Evolutionary conservation across 2,329 filamentous ascomycete genomes (phyloP), one percentile per base, ranked within the genome.

Genomic region (Fusarium globosum): DNA sequence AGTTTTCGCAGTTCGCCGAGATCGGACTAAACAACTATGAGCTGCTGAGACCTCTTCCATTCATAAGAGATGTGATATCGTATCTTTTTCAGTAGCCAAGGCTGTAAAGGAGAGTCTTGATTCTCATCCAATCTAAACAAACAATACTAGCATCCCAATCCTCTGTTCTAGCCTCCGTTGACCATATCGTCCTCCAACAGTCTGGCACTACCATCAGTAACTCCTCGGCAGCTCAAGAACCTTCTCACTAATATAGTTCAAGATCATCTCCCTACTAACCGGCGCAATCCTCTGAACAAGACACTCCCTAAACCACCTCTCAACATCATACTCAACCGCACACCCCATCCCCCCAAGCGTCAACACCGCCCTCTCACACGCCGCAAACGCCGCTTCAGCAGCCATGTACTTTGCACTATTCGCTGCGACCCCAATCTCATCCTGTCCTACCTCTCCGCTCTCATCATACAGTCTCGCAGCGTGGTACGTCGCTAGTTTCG

Each of bases 321-420:
- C 90, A 16, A 92, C 90, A 78, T 92, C 88, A 77, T 91, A 92
- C 77, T 91, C 89, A 43, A 85, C 83, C 2, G 90, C 89, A 76
- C 92, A 92, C 2, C 90, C 90, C 88, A 92, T 92, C 0, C 90
- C 90, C 1, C 90, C 90, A 57, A 89, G 86, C 15, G 86, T 86
- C 75, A 92, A 77, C 2, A 91, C 86, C 0, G 88, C 89, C 51
- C 88, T 83, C 81, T 92, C 90, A 73, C 89, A 91, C 5, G 90
- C 89, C 43, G 83, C 85, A 69, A 90, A 92, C 0, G 90, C 89
- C 7, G 89, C 89, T 78, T 92, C 90, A 0, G 89, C 90, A 5
- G 90, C 91, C 77, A 93, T 78, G 73, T 93, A 94, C 81, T 94
- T 94, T 42, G 91, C 92, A 72, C 88, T 91, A 80, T 94, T 91